Evolutionary conservation across 2,329 filamentous ascomycete species (phyloP), one percentile per base, ranked within the genome.

Genomic region (Ambrosiella xylebori): DNA sequence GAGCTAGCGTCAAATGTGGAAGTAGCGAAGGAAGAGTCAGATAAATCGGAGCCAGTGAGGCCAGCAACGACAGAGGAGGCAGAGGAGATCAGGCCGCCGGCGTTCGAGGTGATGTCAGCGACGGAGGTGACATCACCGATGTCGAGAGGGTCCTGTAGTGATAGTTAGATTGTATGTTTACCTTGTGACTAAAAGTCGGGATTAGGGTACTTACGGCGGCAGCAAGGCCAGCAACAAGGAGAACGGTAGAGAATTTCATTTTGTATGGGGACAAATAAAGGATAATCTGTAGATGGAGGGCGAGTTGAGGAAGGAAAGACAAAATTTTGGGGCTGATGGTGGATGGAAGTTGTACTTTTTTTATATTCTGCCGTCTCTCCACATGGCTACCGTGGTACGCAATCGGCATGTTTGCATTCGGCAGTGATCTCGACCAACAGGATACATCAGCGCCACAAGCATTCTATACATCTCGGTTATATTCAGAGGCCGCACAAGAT

Each of bases 231-330:
- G 52, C 53, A 17, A 69, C 49, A 57, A 66, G 63, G 50, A 65
- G 62, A 37, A 47, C 38, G 63, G 64, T 64, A 64, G 68, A 65
- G 67, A 70, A 68, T 68, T 70, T 70, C 71, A 72, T 71, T 59
- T 27, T 56, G 58, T 19, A 41, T 4, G n/a, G 27, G 27, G 27
- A 27, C 12, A 50, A 50, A 50, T 27, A 27, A 50, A n/a, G 45
- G 45, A 8, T 50, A 50, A 15, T 17, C 8, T 50, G 45, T 17
- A 50, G 45, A 27, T 50, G n/a, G 15, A 15, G 35, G 17, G 35
- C 27, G 45, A 27, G 27, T 27, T 27, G 27, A 27, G 27, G 27
- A 27, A 27, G 27, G 27, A 27, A 27, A 27, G 27, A 27, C 27
- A 5, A 27, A 4, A 3, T 27, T 27, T 27, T 3, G 27, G 27